Evolutionary conservation across 306 rosid species (phyloP), one percentile per base, ranked within the genome.

Genomic region (Vigna nakashimae): DNA sequence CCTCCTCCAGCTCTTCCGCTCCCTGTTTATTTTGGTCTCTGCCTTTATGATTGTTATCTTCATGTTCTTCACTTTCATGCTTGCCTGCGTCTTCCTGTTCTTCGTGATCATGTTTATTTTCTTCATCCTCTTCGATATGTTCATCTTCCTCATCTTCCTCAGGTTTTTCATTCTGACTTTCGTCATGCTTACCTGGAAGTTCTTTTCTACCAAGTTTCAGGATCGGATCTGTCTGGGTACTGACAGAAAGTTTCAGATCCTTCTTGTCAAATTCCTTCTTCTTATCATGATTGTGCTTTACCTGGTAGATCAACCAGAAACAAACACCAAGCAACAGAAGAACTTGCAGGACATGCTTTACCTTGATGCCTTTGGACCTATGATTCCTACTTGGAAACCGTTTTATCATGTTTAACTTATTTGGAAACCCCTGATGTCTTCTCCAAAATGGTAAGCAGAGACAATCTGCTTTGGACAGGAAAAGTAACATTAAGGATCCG

Each of bases 251-350:
- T 65, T 84, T 87, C 65, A 71, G 43, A 80, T 83, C 96, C 59
- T 76, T 84, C 81, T 79, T 88, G 48, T 75, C 88, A 51, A 87
- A 86, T 68, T 86, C 93, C 77, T 81, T 89, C 87, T 91, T 91
- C 92, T 91, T 96, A 76, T 93, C 99, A 75, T 87, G 93, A 79
- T 96, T 88, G 79, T 85, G 99, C 88, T 96, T 96, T 80, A 96
- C 89, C 89, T 96, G 99, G 84, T 92, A 96, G 81, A 91, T 48
- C 82, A 96, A 85, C 98, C 99, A 96, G 82, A 92, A 88, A 83
- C 97, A 91, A 30, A 96, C 90, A 74, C 97, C 97, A 8, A 96
- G 87, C 84, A 96, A 83, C 72, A 96, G 82, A 62, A 78, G 50
- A 80, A 89, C 79, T 88, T 96, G 99, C 64, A 96, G 84, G 83